A percentile compares a stretch with the other conserved stretches of the same genome.
phyloP scores from a whole-genome alignment of 345 rosid species.

The Lepidium aucheri region DNA sequence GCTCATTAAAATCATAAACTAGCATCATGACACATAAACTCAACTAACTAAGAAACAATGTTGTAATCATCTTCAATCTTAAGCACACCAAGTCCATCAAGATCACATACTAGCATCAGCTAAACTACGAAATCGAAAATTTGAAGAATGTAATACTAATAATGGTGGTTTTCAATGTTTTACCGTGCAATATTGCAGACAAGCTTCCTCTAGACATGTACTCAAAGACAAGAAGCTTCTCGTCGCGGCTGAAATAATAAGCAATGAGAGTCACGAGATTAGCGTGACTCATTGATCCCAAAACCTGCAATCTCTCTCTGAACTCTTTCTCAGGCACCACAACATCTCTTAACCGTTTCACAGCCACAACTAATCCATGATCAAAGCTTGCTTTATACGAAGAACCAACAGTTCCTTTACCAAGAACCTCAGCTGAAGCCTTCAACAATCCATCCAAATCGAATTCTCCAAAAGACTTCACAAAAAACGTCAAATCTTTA shows the following conservation, averaged over 20 bases:
- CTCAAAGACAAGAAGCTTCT: constrained; percentile 66
- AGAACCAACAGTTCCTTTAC: constrained; percentile 86
- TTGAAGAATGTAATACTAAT: neutral
- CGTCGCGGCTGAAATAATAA: constrained; percentile 46
- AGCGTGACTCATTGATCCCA: constrained; percentile 68
- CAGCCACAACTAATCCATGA: constrained; percentile 58
- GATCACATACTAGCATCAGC: neutral
- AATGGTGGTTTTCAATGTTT: neutral
- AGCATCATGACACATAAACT: neutral
- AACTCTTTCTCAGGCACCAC: constrained; percentile 60
- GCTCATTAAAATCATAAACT: neutral
- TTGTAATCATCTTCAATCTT: neutral
- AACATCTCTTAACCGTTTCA: constrained; percentile 85
- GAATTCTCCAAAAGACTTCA: constrained; percentile 46
- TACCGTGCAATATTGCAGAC: constrained; percentile 67
- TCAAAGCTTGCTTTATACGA: constrained; percentile 83
- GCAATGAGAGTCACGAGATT: constrained; percentile 54
- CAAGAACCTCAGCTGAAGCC: constrained; percentile 94
- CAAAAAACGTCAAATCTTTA: constrained; percentile 57
- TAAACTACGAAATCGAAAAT: neutral
- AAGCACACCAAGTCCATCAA: neutral
- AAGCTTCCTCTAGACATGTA: constrained; percentile 67
- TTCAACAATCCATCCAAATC: constrained; percentile 81
- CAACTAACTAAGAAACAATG: neutral
- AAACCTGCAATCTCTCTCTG: constrained; percentile 56